Evolutionary conservation across 108 stramenopile genomes (phyloP), one percentile per base, ranked within the genome.

Genomic region (Pseudonitzschia pungens): DNA sequence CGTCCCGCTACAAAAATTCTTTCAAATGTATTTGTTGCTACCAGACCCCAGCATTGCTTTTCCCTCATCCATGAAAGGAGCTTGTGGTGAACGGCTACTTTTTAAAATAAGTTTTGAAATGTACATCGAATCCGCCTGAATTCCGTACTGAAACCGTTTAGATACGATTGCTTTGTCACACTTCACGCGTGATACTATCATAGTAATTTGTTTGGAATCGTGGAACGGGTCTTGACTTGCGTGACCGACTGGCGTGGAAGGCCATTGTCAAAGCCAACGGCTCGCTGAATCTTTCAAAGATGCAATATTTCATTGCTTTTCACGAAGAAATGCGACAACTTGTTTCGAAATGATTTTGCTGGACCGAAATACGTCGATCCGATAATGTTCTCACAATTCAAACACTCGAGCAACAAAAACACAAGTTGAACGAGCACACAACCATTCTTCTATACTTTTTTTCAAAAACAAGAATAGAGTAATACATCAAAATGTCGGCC

Each of bases 81-180:
- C 36, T 6, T 36, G 36, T 36, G 36, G 36, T 2, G 36, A 36
- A 36, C 36, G 36, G 36, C 6, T 36, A 36, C 4, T 5, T 36
- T 36, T 36, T 6, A 36, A 36, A 36, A 5, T 36, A 36, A 36
- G n/a, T 36, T 36, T 36, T 36, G 36, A 36, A 36, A 36, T 36
- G 2, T 36, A 36, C 36, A 36, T 36, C 36, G n/a, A n/a, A n/a
- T n/a, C 36, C 36, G 36, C 36, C n/a, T n/a, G n/a, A n/a, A n/a
- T n/a, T 45, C 44, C 3, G n/a, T 51, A 51, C 50, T 51, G 50
- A n/a, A 51, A 51, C 50, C 50, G 50, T 51, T 51, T 51, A 51
- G 9, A 3, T 10, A 51, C 50, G 50, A 51, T 51, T 51, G 50
- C 50, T 9, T 16, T 51, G 50, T 51, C 50, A 51, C 50, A 10